Evolutionary conservation across 257 asterid genomes (phyloP), one percentile per base, ranked within the genome.

Genomic region (Primulina tabacum): DNA sequence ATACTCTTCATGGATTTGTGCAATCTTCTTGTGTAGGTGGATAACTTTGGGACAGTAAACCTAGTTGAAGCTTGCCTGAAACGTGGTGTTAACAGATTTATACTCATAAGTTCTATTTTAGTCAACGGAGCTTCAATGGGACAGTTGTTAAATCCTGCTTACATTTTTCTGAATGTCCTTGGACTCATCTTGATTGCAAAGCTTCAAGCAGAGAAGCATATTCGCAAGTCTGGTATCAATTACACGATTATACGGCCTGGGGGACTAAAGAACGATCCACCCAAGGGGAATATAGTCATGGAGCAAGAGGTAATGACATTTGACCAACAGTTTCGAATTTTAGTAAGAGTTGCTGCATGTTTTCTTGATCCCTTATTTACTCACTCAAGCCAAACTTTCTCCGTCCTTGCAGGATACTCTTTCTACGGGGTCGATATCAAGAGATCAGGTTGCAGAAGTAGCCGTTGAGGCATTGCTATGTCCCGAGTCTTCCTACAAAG

Each of bases 81-180:
- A 71, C 85, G 78, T 63, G 88, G 87, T 26, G 92, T 93, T 8
- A 79, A 83, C 68, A 81, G 97, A 80, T 93, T 93, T 71, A 77
- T 93, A 82, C 96, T 89, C 38, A 71, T 93, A 65, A 93, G 99
- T 70, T 93, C 99, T 21, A 93, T 93, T 65, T 76, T 93, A 65
- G 99, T 90, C 14, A 93, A 90, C 67, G 99, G 99, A 20, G 99
- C 97, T 35, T 92, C 99, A 73, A 90, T 90, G 96, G 97, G 99
- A 43, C 99, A 93, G 76, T 70, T 87, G 71, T 62, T 93, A 29
- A 93, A 93, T 65, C 99, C 99, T 7, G 84, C 97, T 3, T 93
- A 93, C 83, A 85, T 93, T 63, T 77, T 93, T 71, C 96, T 93
- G 73, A 93, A 93, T 16, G 90, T 87, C 18, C 79, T 93, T 57